Conservation (phyloP, 1,284 basidiomycete species). For the Coriolopsis trogii region DNA sequence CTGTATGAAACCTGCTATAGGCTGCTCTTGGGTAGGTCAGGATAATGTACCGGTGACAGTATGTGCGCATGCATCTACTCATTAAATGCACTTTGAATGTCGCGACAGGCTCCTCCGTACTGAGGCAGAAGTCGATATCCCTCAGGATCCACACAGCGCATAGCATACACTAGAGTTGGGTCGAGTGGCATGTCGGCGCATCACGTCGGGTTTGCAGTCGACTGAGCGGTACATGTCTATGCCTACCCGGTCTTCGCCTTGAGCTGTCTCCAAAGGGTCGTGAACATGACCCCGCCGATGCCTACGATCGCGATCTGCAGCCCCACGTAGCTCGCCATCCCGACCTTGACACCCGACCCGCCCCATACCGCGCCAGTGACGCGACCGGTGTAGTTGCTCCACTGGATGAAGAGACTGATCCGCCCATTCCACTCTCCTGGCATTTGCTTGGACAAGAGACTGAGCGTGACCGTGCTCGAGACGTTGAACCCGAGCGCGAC, state of each 20-base stretch:
- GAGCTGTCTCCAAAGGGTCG: constrained; percentile 60
- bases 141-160: too few species aligned
- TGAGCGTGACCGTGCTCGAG: constrained; percentile 66
- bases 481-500: constrained; percentile 73
- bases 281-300: constrained; percentile 56
- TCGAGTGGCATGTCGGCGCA: too few species aligned
- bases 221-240: too few species aligned
- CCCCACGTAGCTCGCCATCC: constrained; percentile 66
- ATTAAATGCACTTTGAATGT: too few species aligned
- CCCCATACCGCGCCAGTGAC: constrained; percentile 70
- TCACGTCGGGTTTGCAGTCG: too few species aligned
- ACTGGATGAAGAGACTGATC: constrained; percentile 63
- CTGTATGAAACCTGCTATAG: too few species aligned
- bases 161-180: too few species aligned
- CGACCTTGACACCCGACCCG: constrained; percentile 63
- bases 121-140: too few species aligned
- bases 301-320: constrained; percentile 64
- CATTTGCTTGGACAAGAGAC: constrained; percentile 67
- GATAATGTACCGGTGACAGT: too few species aligned
- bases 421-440: constrained; percentile 62
- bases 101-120: too few species aligned
- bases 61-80: too few species aligned
- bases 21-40: too few species aligned
- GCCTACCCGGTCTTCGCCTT: constrained; percentile 59
- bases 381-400: constrained; percentile 65